phyloP scores from a whole-genome alignment of 768 basidiomycete species.

The Boletus sp. region DNA sequence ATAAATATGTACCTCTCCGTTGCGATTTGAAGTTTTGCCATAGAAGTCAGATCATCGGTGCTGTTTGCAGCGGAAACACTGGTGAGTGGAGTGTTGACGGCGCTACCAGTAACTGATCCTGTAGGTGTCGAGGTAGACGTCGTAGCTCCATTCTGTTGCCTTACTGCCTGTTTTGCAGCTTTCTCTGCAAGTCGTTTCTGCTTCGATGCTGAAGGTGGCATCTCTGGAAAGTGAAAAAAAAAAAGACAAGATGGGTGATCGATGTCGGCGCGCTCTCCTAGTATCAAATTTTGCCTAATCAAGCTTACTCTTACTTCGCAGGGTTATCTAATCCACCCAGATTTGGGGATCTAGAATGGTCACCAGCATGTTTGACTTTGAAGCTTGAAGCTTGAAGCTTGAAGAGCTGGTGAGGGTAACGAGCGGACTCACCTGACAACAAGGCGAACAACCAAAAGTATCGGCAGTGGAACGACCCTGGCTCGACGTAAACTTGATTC shows the following conservation, averaged over 20 bases:
- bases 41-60: constrained; percentile 73
- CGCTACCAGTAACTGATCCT: constrained; percentile 61
- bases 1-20: constrained; percentile 70
- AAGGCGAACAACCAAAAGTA: neutral
- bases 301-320: constrained; percentile 5
- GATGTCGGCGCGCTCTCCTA: constrained; percentile 19
- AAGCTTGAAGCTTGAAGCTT: too few relatives aligned
- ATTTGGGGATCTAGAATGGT: neutral
- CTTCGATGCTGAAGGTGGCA: constrained; percentile 80
- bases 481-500: neutral
- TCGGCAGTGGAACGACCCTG: neutral
- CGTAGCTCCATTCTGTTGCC: constrained; percentile 40
- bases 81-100: constrained; percentile 76
- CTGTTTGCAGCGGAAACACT: constrained; percentile 76
- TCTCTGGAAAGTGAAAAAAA: constrained; percentile 29
- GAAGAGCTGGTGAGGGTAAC: too few relatives aligned
- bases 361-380: neutral
- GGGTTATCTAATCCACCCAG: constrained; percentile 26
- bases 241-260: constrained; percentile 22
- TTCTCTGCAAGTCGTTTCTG: constrained; percentile 96
- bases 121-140: constrained; percentile 58
- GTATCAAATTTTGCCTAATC: constrained; percentile 17
- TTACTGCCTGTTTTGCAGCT: constrained; percentile 75
- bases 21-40: constrained; percentile 87
- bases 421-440: neutral